Evolutionary conservation across 768 basidiomycete species (phyloP).

Genomic region (Mycena alexandri): DNA sequence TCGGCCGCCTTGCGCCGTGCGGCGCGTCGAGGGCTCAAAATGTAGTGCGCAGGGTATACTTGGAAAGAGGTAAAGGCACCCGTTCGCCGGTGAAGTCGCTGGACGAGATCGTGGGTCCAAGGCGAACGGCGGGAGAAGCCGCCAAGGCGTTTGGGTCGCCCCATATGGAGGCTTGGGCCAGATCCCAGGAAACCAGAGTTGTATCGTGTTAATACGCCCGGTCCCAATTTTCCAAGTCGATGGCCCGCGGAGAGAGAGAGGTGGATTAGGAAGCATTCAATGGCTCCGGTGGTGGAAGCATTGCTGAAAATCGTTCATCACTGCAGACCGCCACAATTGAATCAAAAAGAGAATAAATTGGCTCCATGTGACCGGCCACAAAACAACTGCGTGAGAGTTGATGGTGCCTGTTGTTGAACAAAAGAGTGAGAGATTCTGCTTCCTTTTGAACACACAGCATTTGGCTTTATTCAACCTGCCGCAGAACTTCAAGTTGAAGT

Average conservation of each 20-base stretch:
- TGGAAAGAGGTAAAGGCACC: too few species aligned
- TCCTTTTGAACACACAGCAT: not conserved
- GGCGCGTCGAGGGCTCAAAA: not conserved
- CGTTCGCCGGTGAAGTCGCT: not conserved
- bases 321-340: not conserved
- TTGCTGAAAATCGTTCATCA: not conserved
- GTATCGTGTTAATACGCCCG: too few species aligned
- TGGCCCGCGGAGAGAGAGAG: not conserved
- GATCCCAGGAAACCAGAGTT: too few species aligned
- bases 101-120: too few species aligned
- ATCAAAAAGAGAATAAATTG: not conserved
- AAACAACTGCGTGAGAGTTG: slow-evolving; percentile 7
- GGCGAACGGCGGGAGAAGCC: too few species aligned
- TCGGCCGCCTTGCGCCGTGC: too few species aligned
- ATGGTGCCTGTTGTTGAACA: slow-evolving; percentile 2
- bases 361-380: not conserved
- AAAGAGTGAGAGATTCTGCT: too few species aligned
- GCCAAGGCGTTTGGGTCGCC: too few species aligned
- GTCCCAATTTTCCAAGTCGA: not conserved
- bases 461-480: not conserved
- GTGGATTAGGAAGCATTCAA: not conserved
- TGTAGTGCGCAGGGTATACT: not conserved
- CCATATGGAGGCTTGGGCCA: too few species aligned
- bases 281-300: too few species aligned
- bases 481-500: not conserved